Base-by-base conservation (phyloP, 768 basidiomycete species). In the Boletus fagicola region DNA sequence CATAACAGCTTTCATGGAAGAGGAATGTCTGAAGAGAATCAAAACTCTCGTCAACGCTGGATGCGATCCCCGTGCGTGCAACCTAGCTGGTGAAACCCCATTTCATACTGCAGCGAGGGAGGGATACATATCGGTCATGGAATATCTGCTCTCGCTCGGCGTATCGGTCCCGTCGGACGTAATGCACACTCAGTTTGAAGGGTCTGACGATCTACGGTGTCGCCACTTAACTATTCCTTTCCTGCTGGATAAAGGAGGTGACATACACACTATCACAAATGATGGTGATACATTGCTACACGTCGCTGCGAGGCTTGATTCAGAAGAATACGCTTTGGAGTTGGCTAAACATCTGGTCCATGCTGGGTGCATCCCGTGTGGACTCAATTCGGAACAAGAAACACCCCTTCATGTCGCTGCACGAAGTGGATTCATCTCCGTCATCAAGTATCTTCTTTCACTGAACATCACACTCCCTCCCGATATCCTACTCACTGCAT, bases 351-450 rank as follows among this genome's bases (percentile, higher is more conserved):
- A 33, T 5, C 31, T 55, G 18, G 31, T 55, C 4, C 39, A 42
- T 18, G 30, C 24, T n/a, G 54, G 54, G 6, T 53, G 50, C 10
- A 12, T 0, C 13, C 24, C 13, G 0, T 6, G 24, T 5, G 13
- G 8, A 53, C 13, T 8, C 31, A 53, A 55, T 40, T 15, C 9
- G 3, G 1, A 6, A 18, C 16, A 33, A 7, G n/a, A 55, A 28
- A 55, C 39, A 7, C 54, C 54, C 4, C 40, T 55, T 15, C 54
- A 53, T 35, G 22, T 53, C 4, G 54, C 54, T 3, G 39, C 54
- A 43, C 30, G 4, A 35, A 24, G 5, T 7, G 40, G 40, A 43
- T 22, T 16, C 51, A 43, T 18, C 20, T 42, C 51, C 12, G 8
- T 43, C 40, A 8, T 42, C 28, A 9, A 22, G 7, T 51, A 51